Percentiles rank a stretch among this genome's conserved stretches.
Evolutionary conservation across 345 rosid species (phyloP).

Genomic region (Salix exigua): DNA sequence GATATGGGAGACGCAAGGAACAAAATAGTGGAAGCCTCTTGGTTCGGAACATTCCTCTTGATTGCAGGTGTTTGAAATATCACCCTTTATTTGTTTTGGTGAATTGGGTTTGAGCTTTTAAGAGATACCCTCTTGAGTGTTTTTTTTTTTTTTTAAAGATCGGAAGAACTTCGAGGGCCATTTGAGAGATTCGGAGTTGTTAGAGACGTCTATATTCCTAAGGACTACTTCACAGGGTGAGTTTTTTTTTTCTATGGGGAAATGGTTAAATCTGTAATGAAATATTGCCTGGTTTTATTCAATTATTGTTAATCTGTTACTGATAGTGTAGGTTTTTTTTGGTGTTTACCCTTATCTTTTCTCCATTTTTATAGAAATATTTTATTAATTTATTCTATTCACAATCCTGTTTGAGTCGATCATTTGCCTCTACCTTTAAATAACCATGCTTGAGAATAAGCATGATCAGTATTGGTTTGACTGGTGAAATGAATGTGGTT

Average conservation of each 20-base stretch:
- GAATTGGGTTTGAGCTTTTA: background rate
- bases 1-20: constrained; percentile 72
- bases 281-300: background rate
- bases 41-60: constrained; percentile 90
- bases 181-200: constrained; percentile 88
- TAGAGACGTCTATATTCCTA: constrained; percentile 88
- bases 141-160: constrained; percentile 39
- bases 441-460: background rate
- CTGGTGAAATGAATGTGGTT: background rate
- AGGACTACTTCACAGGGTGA: constrained; percentile 91
- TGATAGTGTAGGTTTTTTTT: background rate
- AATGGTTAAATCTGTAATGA: background rate
- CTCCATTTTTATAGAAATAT: background rate
- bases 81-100: background rate
- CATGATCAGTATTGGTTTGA: background rate
- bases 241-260: constrained; percentile 1
- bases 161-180: constrained; percentile 79
- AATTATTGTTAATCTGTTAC: background rate
- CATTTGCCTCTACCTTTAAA: background rate
- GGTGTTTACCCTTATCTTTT: background rate
- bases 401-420: background rate
- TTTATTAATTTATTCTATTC: background rate
- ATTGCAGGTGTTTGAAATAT: constrained; percentile 58
- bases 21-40: constrained; percentile 73
- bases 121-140: background rate